These are phyloP conservation scores for Claviceps sorghi DNA, from an alignment of 2,329 filamentous ascomycete species.

Conservation along the genomic window DNA sequence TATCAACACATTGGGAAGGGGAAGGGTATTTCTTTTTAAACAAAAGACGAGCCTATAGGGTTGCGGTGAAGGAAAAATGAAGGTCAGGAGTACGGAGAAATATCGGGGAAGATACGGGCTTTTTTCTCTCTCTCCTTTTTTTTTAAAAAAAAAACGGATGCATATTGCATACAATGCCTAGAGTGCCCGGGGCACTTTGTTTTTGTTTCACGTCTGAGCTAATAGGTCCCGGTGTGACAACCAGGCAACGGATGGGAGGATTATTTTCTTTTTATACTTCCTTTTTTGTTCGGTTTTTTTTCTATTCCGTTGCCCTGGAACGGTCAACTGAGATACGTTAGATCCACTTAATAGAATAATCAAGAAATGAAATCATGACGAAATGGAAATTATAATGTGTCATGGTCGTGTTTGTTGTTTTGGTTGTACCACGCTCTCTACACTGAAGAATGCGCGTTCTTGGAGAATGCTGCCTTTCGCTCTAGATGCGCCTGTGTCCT, in stretches of 20 bases:
- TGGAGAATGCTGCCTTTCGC: too few relatives aligned
- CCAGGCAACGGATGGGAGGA: neutral
- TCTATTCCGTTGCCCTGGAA: neutral
- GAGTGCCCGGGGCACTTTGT: neutral
- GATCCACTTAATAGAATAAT: neutral
- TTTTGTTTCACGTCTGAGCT: neutral
- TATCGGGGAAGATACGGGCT: neutral
- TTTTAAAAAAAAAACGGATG: neutral
- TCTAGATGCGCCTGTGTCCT: too few relatives aligned
- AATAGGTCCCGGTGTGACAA: neutral
- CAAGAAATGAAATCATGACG: neutral
- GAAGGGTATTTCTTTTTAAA: neutral
- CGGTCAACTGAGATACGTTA: neutral
- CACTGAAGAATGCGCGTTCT: too few relatives aligned
- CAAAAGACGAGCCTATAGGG: neutral
- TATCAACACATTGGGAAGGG: neutral
- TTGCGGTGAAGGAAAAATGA: neutral
- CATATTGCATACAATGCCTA: neutral
- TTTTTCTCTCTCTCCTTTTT: too few relatives aligned
- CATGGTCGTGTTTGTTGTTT: neutral
- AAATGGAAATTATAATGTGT: too few relatives aligned
- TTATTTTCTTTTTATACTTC: slow-evolving; percentile 1
- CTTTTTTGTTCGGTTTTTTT: neutral
- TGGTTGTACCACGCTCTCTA: too few relatives aligned
- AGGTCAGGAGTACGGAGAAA: neutral